phyloP scores from a whole-genome alignment of 768 basidiomycete genomes.

The Pleurotus cornucopiae region DNA sequence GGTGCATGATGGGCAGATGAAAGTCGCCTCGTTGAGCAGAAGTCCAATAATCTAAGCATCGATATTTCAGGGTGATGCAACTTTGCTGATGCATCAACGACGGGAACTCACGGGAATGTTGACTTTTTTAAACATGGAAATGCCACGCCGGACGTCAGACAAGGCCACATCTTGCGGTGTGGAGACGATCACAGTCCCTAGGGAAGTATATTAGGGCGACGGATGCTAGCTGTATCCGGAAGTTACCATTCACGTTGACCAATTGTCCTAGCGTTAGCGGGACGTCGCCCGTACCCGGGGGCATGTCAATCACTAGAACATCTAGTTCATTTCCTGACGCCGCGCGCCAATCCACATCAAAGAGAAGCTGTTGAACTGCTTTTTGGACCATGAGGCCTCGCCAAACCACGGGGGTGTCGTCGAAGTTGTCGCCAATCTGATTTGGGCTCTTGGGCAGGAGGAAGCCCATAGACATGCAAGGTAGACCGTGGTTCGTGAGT shows the following conservation, averaged over 20 bases:
- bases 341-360: conserved; percentile 87
- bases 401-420: conserved; percentile 88
- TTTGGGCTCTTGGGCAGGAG: conserved; percentile 58
- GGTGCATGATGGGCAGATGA: conserved; percentile 70
- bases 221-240: conserved; percentile 5
- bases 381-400: conserved; percentile 98
- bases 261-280: conserved; percentile 88
- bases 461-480: conserved; percentile 98
- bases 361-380: conserved; percentile 91
- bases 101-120: conserved; percentile 67
- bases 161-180: conserved; percentile 95
- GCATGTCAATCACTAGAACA: conserved; percentile 90
- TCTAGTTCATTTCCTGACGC: conserved; percentile 48
- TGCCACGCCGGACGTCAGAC: conserved; percentile 87
- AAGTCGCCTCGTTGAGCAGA: conserved; percentile 86
- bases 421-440: conserved; percentile 31
- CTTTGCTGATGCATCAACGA: no score
- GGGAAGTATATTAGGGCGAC: neutral
- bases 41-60: conserved; percentile 72
- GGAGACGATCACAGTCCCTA: conserved; percentile 90
- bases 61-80: neutral
- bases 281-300: conserved; percentile 96
- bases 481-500: conserved; percentile 81
- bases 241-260: conserved; percentile 75
- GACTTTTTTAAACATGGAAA: conserved; percentile 89